Evolutionary conservation across 306 rosid species (phyloP).

Genomic region (Parietaria judaica): DNA sequence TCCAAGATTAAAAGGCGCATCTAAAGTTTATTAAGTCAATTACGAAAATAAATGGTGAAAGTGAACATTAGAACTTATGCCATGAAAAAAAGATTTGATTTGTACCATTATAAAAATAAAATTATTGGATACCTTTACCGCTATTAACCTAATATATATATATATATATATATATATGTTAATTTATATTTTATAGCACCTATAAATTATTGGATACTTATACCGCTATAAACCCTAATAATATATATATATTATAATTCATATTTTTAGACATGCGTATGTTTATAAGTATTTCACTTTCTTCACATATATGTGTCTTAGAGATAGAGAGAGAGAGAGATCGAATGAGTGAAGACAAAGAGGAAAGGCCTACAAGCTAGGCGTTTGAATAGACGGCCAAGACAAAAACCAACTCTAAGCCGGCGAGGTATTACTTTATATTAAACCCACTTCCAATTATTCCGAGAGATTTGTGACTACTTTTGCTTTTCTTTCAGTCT

Average conservation of each 20-base stretch:
- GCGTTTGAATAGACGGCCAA: constrained; percentile 27
- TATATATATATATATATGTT: no score
- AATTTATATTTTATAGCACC: no score
- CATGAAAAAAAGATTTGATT: no score
- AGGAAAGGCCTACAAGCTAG: constrained; percentile 14
- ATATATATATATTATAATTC: neutral
- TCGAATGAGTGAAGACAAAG: constrained; percentile 9
- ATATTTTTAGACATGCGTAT: neutral
- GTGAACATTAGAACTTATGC: no score
- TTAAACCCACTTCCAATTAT: constrained; percentile 9
- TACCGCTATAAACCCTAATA: no score
- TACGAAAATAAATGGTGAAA: no score
- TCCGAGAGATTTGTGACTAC: neutral
- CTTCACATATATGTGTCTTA: neutral
- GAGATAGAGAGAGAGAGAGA: neutral
- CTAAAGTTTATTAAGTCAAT: no score
- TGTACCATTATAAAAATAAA: no score
- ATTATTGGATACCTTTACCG: no score
- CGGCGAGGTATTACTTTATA: constrained; percentile 17
- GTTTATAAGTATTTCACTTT: neutral
- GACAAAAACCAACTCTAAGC: constrained; percentile 17
- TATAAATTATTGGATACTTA: no score
- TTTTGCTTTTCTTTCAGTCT: neutral
- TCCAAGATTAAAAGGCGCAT: no score
- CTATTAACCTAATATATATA: no score